Evolutionary conservation across 2,329 filamentous ascomycete species (phyloP).

Genomic region (Alternaria angustiovoidea): DNA sequence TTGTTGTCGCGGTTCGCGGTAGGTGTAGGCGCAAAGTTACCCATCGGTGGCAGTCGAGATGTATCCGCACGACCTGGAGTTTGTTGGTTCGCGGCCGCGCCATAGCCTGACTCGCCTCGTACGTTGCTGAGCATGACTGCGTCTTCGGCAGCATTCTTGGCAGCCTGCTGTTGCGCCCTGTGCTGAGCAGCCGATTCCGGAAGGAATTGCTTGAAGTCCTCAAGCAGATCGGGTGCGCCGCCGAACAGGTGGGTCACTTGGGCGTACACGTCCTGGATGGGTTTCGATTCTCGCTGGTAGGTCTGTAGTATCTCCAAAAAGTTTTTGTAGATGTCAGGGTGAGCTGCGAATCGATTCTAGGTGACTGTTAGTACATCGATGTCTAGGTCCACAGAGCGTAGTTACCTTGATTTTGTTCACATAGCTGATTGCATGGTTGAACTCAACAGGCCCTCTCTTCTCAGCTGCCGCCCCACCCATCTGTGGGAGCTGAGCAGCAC

Average conservation of each 20-base stretch:
- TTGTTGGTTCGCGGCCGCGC: conserved; percentile 56
- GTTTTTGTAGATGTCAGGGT: conserved; percentile 98
- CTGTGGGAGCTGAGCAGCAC: conserved; percentile 66
- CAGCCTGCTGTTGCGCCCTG: conserved; percentile 63
- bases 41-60: conserved; percentile 80
- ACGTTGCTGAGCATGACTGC: conserved; percentile 71
- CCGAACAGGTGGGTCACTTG: conserved; percentile 96
- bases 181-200: conserved; percentile 81
- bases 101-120: conserved; percentile 60
- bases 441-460: conserved; percentile 93
- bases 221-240: conserved; percentile 89
- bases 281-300: conserved; percentile 96
- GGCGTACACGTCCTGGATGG: conserved; percentile 96
- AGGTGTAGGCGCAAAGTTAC: conserved; percentile 86
- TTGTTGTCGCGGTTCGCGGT: conserved; percentile 91
- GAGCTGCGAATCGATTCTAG: conserved; percentile 94
- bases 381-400: conserved; percentile 34
- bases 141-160: conserved; percentile 73
- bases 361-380: conserved; percentile 17
- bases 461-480: conserved; percentile 65
- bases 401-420: conserved; percentile 98
- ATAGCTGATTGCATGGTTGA: conserved; percentile 99
- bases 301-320: conserved; percentile 98
- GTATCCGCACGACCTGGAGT: conserved; percentile 56
- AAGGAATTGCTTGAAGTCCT: conserved; percentile 98